Evolutionary conservation across 371 early-diverging fungal species (phyloP), one percentile per base, ranked within the genome.

Genomic region (Capniomyces stellatus): DNA sequence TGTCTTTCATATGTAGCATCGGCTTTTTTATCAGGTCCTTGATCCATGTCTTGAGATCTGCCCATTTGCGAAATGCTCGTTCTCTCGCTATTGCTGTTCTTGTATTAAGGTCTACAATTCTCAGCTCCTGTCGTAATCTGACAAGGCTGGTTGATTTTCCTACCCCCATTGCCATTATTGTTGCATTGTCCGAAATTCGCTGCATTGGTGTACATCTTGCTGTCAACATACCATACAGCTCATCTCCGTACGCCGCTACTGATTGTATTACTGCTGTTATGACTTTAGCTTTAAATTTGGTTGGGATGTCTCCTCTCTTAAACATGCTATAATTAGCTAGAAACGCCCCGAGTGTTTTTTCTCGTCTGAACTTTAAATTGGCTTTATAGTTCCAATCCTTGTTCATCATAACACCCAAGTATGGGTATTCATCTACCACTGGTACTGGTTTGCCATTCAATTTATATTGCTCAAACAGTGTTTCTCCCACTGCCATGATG

Each of bases 111-210:
- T 22, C 27, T 10, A 4, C 27, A 23, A 44, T 10, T 44, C 27
- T 44, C 27, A 44, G n/a, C 46, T 44, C 46, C n/a, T 44, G 12
- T 44, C 46, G 21, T 44, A 44, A 19, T 44, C 46, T 44, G 21
- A n/a, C 27, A 12, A 44, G 27, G 21, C 24, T 4, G 21, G 27
- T n/a, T 4, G 46, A 22, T 44, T 44, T 44, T 4, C 46, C 46
- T 23, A 27, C 4, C 27, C 46, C 46, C 21, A 44, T 44, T 19
- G 27, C n/a, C 27, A 44, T 22, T 8, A 22, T 4, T 4, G 46
- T 8, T 12, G 46, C 46, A 23, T 12, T 12, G 4, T 44, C 46
- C n/a, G 27, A 22, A 44, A 44, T 27, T 8, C 8, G 21, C 27
- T 44, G 46, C 8, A 19, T 4, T n/a, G 21, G 21, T 4, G 21